phyloP scores from a whole-genome alignment of 2,329 filamentous ascomycete species.

The Fusarium neocosmosporiellum region DNA sequence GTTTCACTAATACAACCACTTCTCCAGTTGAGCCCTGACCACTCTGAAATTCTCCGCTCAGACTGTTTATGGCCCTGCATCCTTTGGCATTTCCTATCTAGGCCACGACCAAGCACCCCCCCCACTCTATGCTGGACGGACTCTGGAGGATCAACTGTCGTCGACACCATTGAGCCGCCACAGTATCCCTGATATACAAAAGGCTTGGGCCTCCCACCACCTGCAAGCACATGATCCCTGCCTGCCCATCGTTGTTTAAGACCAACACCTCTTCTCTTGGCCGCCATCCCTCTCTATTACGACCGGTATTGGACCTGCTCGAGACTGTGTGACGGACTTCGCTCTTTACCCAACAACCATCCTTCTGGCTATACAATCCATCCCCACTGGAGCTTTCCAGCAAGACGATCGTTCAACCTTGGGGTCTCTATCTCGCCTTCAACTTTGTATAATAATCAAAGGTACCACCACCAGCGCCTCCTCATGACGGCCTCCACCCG shows the following conservation, averaged over 20 bases:
- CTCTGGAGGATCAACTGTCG: conserved; percentile 32
- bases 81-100: conserved; percentile 54
- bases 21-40: conserved; percentile 44
- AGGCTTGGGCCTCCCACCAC: conserved; percentile 41
- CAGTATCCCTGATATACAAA: conserved; percentile 48
- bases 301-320: conserved; percentile 12
- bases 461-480: conserved; percentile 1
- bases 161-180: conserved; percentile 40
- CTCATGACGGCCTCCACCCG: neutral
- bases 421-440: conserved; percentile 2
- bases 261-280: conserved; percentile 14
- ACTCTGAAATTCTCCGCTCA: conserved; percentile 44
- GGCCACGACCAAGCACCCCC: conserved; percentile 44
- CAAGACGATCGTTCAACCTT: conserved; percentile 12
- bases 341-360: conserved; percentile 21
- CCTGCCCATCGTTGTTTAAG: conserved; percentile 22
- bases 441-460: conserved; percentile 26
- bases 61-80: conserved; percentile 38
- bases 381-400: conserved; percentile 1
- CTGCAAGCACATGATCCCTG: conserved; percentile 20
- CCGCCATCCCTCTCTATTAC: conserved; percentile 14
- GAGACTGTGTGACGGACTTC: conserved; percentile 18
- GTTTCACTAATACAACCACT: conserved; percentile 43
- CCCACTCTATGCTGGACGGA: conserved; percentile 27
- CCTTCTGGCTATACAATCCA: conserved; percentile 10